Evolutionary conservation across 2,329 filamentous ascomycete species (phyloP).

Genomic region (Alternaria ethzedia): DNA sequence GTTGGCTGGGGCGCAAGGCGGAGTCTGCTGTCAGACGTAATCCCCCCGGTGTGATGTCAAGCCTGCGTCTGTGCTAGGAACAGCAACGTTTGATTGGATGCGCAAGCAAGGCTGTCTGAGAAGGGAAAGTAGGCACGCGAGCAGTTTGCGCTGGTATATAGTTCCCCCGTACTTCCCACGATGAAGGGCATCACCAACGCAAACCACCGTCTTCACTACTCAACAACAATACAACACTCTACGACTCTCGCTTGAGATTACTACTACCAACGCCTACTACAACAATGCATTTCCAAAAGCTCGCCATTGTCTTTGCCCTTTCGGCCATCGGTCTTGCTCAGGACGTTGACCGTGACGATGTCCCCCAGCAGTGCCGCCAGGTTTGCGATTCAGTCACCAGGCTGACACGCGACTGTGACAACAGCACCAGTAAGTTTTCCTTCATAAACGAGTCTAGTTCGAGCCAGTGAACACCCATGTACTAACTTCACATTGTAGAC

Average conservation of each 20-base stretch:
- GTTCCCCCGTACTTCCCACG: not conserved
- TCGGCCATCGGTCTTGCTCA: slow-evolving; percentile 3
- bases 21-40: slow-evolving; percentile 2
- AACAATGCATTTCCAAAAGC: slow-evolving; percentile 5
- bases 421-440: not conserved
- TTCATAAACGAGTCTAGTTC: too few species aligned
- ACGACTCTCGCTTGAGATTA: not conserved
- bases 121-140: slow-evolving; percentile 5
- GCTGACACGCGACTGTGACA: not conserved
- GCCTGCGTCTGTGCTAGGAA: not conserved
- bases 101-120: not conserved
- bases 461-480: not conserved
- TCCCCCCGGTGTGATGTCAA: not conserved
- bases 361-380: not conserved
- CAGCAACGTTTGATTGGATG: not conserved
- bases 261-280: not conserved
- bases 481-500: not conserved
- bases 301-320: slow-evolving; percentile 4
- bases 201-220: not conserved
- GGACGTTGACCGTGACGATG: slow-evolving; percentile 3
- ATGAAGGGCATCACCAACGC: not conserved
- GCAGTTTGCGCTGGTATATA: not conserved
- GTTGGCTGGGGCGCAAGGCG: not conserved
- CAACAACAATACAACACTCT: not conserved
- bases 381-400: not conserved